These are phyloP conservation scores for Komagataella mondaviorum DNA, from an alignment of 805 yeast species.

Conservation along the genomic window DNA sequence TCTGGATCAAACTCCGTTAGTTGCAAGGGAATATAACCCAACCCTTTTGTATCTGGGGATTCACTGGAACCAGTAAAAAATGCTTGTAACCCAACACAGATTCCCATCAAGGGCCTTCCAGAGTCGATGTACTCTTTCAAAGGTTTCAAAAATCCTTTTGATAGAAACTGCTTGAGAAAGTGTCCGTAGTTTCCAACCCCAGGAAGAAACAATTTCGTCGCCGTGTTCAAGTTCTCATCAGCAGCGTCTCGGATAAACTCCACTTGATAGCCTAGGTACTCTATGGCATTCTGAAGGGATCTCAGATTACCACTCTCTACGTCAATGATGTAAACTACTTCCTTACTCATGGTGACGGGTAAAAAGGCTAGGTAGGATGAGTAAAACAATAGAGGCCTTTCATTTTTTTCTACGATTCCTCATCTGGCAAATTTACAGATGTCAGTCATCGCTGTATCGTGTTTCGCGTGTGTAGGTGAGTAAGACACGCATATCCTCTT, in stretches of 20 bases:
- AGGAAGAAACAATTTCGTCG: conserved; percentile 62
- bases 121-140: conserved; percentile 49
- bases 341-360: not conserved
- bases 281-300: conserved; percentile 79
- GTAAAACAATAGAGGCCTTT: too few relatives aligned
- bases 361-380: not conserved
- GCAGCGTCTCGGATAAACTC: conserved; percentile 42
- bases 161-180: conserved; percentile 58
- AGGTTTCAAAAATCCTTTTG: conserved; percentile 52
- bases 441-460: not conserved
- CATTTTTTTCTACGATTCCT: not conserved
- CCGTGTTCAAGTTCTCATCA: conserved; percentile 36
- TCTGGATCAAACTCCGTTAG: conserved; percentile 48
- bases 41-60: conserved; percentile 43
- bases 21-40: conserved; percentile 38
- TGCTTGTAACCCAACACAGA: conserved; percentile 93
- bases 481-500: not conserved
- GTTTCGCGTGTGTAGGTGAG: not conserved
- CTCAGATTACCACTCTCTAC: conserved; percentile 91
- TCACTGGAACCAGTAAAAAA: conserved; percentile 69
- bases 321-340: conserved; percentile 62
- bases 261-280: conserved; percentile 59
- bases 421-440: not conserved
- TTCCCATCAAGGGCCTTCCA: conserved; percentile 91
- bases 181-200: conserved; percentile 98